Conservation (phyloP, 306 rosid genomes). For the Prunus padus region DNA sequence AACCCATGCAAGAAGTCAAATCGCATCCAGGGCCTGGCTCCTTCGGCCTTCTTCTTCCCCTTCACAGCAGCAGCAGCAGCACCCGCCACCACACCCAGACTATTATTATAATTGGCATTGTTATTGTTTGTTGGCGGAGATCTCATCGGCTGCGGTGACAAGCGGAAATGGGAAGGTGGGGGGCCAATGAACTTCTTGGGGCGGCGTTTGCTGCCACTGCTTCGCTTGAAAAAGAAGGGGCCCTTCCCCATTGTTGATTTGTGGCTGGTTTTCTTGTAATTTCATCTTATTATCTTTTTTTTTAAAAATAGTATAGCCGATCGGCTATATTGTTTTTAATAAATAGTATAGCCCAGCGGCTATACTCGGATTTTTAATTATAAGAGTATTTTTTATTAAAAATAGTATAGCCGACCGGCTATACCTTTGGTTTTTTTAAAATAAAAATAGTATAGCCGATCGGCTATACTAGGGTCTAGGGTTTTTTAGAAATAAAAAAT, state of each 20-base stretch:
- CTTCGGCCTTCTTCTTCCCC: conserved; percentile 82
- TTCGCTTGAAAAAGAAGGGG: conserved; percentile 60
- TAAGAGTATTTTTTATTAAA: no score
- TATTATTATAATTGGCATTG: conserved; percentile 12
- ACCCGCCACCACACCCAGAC: conserved; percentile 1
- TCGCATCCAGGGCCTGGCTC: conserved; percentile 90
- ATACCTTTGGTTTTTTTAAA: no score
- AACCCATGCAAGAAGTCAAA: conserved; percentile 77
- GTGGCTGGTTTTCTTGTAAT: no score
- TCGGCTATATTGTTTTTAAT: no score
- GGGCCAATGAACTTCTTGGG: conserved; percentile 38
- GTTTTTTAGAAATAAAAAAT: no score
- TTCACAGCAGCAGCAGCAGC: conserved; percentile 35
- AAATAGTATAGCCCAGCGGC: no score
- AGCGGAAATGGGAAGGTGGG: background rate
- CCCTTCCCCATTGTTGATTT: conserved; percentile 55
- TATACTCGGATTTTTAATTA: no score
- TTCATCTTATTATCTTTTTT: conserved; percentile 38
- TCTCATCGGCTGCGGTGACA: conserved; percentile 25
- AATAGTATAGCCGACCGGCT: no score
- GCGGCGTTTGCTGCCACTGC: conserved; percentile 60
- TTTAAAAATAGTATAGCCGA: no score
- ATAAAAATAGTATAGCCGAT: no score
- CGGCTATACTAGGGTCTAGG: no score
- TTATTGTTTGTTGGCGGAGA: background rate